phyloP scores from a whole-genome alignment of 2,329 filamentous ascomycete genomes.

The Ceratocystis ficicola region DNA sequence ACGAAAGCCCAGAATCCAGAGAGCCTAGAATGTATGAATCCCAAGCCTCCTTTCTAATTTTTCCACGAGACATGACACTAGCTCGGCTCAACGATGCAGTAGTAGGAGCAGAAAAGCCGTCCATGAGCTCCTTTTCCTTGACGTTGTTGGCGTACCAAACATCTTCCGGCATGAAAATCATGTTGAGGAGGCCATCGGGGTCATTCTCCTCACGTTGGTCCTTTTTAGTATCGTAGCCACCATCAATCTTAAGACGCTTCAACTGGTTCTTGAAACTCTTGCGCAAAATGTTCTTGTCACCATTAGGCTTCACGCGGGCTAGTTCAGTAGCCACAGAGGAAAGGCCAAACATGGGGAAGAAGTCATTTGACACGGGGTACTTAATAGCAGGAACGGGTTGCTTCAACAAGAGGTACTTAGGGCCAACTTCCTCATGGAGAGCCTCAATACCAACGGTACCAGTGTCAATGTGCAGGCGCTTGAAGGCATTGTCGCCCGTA shows the following conservation, averaged over 20 bases:
- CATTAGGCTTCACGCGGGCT: conserved; percentile 51
- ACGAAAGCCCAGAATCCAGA: conserved; percentile 11
- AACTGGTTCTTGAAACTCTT: conserved; percentile 60
- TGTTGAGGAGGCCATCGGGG: conserved; percentile 40
- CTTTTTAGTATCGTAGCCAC: conserved; percentile 49
- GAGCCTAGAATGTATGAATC: conserved; percentile 23
- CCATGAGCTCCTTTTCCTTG: conserved; percentile 42
- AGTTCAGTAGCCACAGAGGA: conserved; percentile 47
- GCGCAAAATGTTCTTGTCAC: conserved; percentile 53
- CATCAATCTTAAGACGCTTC: conserved; percentile 49
- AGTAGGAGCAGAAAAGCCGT: conserved; percentile 39
- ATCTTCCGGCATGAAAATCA: conserved; percentile 42
- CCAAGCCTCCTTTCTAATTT: conserved; percentile 23
- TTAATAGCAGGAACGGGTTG: conserved; percentile 6
- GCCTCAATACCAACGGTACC: conserved; percentile 48
- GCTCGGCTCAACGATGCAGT: conserved; percentile 38
- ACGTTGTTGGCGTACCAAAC: conserved; percentile 46
- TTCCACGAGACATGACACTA: conserved; percentile 45
- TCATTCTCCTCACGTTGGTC: conserved; percentile 42
- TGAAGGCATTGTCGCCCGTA: conserved; percentile 42
- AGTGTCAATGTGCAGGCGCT: conserved; percentile 49
- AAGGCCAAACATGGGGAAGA: conserved; percentile 48
- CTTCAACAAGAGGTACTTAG: conserved; percentile 54
- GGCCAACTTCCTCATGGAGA: conserved; percentile 53
- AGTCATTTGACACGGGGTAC: conserved; percentile 36